Base-by-base conservation (phyloP, 2,329 filamentous ascomycete genomes). In the Alternaria tenuissima region DNA sequence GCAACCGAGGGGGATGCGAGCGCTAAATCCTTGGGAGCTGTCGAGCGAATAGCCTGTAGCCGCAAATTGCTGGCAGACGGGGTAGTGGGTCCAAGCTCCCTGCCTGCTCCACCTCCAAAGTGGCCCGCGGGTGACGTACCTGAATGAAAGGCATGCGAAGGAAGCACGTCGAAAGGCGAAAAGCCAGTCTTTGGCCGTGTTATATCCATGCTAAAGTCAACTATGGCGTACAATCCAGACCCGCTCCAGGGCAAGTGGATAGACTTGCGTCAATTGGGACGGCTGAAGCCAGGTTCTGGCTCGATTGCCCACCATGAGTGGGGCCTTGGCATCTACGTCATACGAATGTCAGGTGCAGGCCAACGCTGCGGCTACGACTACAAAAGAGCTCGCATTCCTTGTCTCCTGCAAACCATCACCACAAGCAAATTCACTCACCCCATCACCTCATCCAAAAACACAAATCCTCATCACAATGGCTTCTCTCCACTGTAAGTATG, bases 401-500 rank as follows among this genome's bases (percentile, higher is more conserved):
- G 66, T 65, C 61, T 61, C 47, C 52, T 63, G 57, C 63, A 61
- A 38, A 39, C 60, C 59, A 57, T 61, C 55, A 66, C 62, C 59
- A 62, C 52, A 59, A 51, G 61, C 59, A 62, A 39, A 52, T 47
- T 60, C 60, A 55, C 51, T 63, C 34, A 20, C 53, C 59, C 46
- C 59, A 55, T 32, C 60, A 52, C 52, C 47, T 48, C 67, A 71
- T 67, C 62, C 48, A 55, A 59, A 65, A 57, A 39, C 52, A 46
- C 63, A 62, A 32, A 55, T 46, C 49, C 69, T 67, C 67, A 67
- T 68, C 80, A 83, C 74, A 81, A 88, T 87, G 85, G 83, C 85
- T 61, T 85, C 84, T 72, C 83, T 88, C 65, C 82, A 85, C 78
- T 88, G 86, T 88, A 82, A 77, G 85, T 81, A 30, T 28, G 9